Base-by-base conservation (phyloP, 371 early-diverging fungal genomes). In the Umbelopsis sp. region DNA sequence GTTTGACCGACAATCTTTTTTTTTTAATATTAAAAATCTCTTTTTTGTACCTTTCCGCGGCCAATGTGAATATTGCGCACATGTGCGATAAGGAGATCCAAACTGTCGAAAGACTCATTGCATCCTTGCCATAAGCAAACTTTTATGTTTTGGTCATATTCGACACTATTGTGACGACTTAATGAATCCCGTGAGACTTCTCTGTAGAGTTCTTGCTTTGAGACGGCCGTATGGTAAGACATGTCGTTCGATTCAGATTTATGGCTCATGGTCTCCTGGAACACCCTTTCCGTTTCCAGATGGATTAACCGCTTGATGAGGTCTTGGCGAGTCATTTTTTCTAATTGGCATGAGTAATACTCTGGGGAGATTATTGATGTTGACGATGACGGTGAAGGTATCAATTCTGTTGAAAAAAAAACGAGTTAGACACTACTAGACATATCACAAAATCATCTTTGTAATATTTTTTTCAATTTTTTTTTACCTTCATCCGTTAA, bases 111-210 rank as follows among this genome's bases (percentile, higher is more conserved):
- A 22, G 76, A 50, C 20, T 72, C 64, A 62, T 74, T 67, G 57
- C 88, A 88, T 44, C 75, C 76, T 29, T 74, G 72, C 88, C 88
- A 88, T 70, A 73, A 65, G 72, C 88, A 88, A 68, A 72, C 75
- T 57, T 57, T 57, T 35, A 35, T 16, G 14, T 57, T 57, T 57
- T 57, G 57, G 37, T 57, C 57, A 35, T 14, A 5, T 57, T 29
- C 35, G 6, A 35, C 18, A 32, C 57, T 57, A 57, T 57, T 57
- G 35, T 57, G 35, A 57, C 57, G 37, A 57, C 35, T 35, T 35
- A 57, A 29, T 35, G 57, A 57, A 16, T 35, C 57, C n/a, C 57
- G 57, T 57, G 57, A 35, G 57, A 57, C 57, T 37, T 57, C 57
- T 18, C 37, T 57, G 57, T 11, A 57, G 1, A 2, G 18, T 32